Conservation (phyloP, 2,329 filamentous ascomycete species). For the Calonectria leucothoes region DNA sequence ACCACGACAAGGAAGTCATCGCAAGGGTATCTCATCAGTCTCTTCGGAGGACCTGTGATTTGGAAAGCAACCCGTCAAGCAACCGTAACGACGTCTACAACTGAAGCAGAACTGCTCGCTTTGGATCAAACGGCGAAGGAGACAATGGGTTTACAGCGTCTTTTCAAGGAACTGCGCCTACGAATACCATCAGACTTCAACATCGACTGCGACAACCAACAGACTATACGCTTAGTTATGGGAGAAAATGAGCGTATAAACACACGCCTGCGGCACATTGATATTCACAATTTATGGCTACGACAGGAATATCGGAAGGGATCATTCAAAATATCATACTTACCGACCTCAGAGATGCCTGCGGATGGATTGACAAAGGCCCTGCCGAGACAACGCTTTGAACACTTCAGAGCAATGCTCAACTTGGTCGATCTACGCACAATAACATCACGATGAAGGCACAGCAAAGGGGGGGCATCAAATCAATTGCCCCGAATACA, state of each 20-base stretch:
- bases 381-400: not conserved
- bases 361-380: not conserved
- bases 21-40: not conserved
- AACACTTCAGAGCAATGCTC: too few relatives aligned
- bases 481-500: too few relatives aligned
- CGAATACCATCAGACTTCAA: not conserved
- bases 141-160: not conserved
- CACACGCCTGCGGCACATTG: not conserved
- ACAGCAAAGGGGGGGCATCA: too few relatives aligned
- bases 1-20: not conserved
- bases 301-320: not conserved
- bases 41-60: too few relatives aligned
- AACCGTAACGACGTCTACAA: not conserved
- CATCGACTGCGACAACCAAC: not conserved
- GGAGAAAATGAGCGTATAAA: not conserved
- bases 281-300: not conserved
- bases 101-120: not conserved
- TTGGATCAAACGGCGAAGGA: not conserved
- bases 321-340: not conserved
- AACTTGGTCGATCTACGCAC: too few relatives aligned
- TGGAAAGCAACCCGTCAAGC: not conserved
- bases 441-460: too few relatives aligned
- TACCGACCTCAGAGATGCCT: not conserved
- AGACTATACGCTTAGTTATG: not conserved
- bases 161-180: not conserved